Evolutionary conservation across 345 rosid genomes (phyloP).

Genomic region (Acer negundo): DNA sequence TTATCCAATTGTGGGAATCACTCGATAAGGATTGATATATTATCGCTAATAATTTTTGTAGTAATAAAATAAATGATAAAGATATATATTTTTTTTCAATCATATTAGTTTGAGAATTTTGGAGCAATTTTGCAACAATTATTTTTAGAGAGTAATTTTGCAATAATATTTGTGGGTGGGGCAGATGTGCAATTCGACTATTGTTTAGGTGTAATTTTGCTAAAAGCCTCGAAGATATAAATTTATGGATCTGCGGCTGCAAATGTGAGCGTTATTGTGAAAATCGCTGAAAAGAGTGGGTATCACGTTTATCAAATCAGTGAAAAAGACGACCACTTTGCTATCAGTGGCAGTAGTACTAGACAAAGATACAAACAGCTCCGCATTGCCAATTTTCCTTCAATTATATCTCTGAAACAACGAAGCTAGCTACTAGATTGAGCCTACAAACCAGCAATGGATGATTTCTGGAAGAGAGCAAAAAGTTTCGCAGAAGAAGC

Average conservation of each 20-base stretch:
- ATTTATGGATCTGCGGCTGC: background rate
- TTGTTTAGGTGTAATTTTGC: background rate
- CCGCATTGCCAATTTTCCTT: background rate
- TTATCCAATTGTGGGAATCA: too few species aligned
- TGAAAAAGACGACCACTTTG: slow-evolving; percentile 8
- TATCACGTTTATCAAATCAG: background rate
- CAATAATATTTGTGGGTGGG: background rate
- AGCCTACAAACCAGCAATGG: slow-evolving; percentile 43
- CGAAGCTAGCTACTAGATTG: background rate
- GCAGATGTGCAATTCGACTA: background rate
- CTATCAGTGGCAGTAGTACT: background rate
- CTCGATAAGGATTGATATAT: too few species aligned
- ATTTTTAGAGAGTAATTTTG: too few species aligned
- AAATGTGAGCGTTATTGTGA: background rate
- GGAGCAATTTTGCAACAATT: too few species aligned
- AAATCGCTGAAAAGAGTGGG: background rate
- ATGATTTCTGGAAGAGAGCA: slow-evolving; percentile 86
- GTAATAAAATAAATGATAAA: too few species aligned
- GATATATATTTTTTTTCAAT: too few species aligned
- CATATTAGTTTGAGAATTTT: too few species aligned
- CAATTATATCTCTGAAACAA: background rate
- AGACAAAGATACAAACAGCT: background rate
- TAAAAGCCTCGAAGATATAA: too few species aligned
- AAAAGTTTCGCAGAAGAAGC: slow-evolving; percentile 84
- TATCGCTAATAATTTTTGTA: too few species aligned